Evolutionary conservation across 306 rosid species (phyloP), one percentile per base, ranked within the genome.

Genomic region (Leucaena leucocephala): DNA sequence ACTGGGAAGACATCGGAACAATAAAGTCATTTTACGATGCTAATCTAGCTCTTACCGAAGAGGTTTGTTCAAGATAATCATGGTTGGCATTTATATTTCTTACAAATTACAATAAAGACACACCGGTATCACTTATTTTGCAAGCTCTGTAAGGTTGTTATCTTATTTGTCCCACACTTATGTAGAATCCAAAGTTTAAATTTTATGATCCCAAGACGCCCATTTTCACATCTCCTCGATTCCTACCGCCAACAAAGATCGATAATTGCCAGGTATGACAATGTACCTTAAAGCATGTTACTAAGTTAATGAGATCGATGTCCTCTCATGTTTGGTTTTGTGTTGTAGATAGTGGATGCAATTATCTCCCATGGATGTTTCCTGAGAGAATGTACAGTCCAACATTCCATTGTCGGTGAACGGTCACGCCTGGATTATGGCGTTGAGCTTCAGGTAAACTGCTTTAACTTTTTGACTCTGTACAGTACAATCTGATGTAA

Each of bases 321-420:
- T 44, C 68, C 46, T 72, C 86, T 89, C 68, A 79, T 75, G 66
- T 80, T 68, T 81, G 70, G n/a, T 35, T 55, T 84, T 17, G 67
- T 81, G 81, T 71, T 82, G 87, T 85, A 92, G 97, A 76, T 88
- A 65, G 90, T 88, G 77, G 97, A 94, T 84, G 98, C 97, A 72
- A 92, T 94, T 71, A 91, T 94, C 86, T 90, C 98, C 49, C 97
- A 94, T 77, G 98, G 98, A 81, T 94, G 98, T 84, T 94, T 94
- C 92, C 80, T 94, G 85, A 74, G 91, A 81, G 97, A 92, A 80
- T 92, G 95, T 78, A 74, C 72, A 0, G 77, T 94, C 76, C 87
- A 89, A n/a, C 97, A 76, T 73, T 91, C 98, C 67, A 81, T 92
- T 36, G 95, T 94, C 0, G 98, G 97, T 38, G 97, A 91, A 64